Evolutionary conservation across 2,329 filamentous ascomycete genomes (phyloP).

Genomic region (Diaporthe sp.): DNA sequence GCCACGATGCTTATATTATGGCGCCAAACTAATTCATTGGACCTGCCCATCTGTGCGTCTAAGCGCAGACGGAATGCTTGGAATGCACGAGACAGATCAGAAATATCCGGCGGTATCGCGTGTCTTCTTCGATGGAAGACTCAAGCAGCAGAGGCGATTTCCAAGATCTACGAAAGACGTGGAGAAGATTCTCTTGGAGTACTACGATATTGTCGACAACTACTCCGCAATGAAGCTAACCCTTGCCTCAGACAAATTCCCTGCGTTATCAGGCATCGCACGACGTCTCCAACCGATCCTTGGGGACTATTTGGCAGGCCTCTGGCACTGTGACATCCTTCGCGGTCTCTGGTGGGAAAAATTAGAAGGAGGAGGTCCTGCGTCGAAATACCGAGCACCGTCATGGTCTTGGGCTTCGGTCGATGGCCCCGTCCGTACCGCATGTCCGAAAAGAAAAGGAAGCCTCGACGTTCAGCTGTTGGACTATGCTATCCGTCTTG

Average conservation of each 20-base stretch:
- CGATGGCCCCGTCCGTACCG: background rate
- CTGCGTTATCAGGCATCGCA: background rate
- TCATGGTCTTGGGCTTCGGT: slow-evolving; percentile 22
- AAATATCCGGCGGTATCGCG: background rate
- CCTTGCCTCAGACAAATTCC: background rate
- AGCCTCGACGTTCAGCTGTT: background rate
- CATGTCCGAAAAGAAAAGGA: background rate
- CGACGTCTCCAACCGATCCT: slow-evolving; percentile 1
- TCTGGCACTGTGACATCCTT: slow-evolving; percentile 6
- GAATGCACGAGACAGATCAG: background rate
- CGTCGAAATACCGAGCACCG: background rate
- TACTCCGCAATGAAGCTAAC: background rate
- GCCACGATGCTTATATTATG: slow-evolving; percentile 9
- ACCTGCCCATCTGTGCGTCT: background rate
- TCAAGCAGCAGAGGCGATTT: background rate
- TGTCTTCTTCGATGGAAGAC: background rate
- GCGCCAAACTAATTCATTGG: slow-evolving; percentile 16
- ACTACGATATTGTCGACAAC: background rate
- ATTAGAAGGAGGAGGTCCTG: background rate
- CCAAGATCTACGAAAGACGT: too few relatives aligned
- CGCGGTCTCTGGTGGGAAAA: background rate
- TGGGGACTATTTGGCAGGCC: background rate
- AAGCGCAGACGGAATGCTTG: slow-evolving; percentile 1
- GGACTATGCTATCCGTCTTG: background rate
- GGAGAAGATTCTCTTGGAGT: background rate